Evolutionary conservation across 177 flowering plant genomes (phyloP).

Genomic region (Telopea speciosissima): DNA sequence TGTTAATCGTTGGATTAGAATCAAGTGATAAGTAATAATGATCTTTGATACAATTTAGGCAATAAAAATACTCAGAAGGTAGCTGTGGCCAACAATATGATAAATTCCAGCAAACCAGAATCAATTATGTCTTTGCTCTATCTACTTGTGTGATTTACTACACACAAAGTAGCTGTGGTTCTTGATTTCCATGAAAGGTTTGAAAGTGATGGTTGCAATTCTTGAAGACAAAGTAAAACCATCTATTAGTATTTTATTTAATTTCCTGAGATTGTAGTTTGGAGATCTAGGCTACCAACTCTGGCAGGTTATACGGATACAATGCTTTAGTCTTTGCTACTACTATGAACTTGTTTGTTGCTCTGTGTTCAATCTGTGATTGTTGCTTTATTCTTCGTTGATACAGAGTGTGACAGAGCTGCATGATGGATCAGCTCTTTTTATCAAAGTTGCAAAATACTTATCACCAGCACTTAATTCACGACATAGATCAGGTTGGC

Average conservation of each 20-base stretch:
- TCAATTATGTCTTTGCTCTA: not conserved
- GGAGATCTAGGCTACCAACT: not conserved
- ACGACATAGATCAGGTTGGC: constrained; percentile 91
- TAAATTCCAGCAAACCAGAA: not conserved
- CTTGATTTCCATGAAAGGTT: not conserved
- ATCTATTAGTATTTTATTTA: not conserved
- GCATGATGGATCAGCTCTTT: constrained; percentile 91
- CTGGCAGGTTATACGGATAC: not conserved
- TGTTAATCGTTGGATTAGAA: too few species aligned
- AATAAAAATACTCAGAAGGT: too few species aligned
- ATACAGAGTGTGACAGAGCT: constrained; percentile 91
- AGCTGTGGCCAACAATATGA: not conserved
- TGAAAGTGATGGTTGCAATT: not conserved
- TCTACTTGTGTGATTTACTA: not conserved
- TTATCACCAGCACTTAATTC: constrained; percentile 83
- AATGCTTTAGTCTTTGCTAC: not conserved
- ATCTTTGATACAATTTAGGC: too few species aligned
- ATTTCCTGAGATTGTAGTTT: not conserved
- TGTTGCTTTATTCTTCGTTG: not conserved
- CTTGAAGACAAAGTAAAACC: not conserved
- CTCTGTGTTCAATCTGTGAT: not conserved
- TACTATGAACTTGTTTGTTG: not conserved
- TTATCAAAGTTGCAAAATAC: constrained; percentile 90
- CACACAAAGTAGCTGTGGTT: not conserved
- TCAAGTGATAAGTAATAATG: too few species aligned